Evolutionary conservation across 495 filamentous ascomycete genomes (phyloP), one percentile per base, ranked within the genome.

Genomic region (Penicillium lagena): DNA sequence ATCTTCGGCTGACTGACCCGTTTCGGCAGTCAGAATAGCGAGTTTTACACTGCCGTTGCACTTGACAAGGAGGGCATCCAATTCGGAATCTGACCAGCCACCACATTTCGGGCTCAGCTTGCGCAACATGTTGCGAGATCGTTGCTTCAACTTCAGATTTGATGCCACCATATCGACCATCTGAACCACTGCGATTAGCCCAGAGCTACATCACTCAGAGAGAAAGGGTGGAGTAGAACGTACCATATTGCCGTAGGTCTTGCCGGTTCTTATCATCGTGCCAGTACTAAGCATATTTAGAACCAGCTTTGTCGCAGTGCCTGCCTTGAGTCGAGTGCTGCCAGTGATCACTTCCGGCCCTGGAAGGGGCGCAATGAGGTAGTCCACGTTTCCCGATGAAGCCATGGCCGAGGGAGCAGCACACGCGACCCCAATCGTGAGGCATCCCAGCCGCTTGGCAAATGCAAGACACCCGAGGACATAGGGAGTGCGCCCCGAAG

Each of bases 221-320:
- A 7, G 22, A 4, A n/a, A n/a, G n/a, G n/a, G 22, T 2, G 17
- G 4, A 17, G 6, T 4, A 8, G 13, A 10, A 42, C 56, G 3
- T 54, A 70, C 64, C 60, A 65, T 51, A 42, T 68, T 68, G n/a
- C 64, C 63, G 27, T 64, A 70, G 2, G 64, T 70, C 43, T 70
- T 70, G 7, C 66, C 66, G 1, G 53, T 51, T 29, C 57, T 55
- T 22, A 70, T 63, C 66, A 70, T 70, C 1, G 55, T 58, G 1
- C 66, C 64, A 0, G 66, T 70, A 29, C 64, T 68, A 1, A 70
- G 47, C 66, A 68, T 70, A 30, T 70, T 70, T 30, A 68, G 37
- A 2, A 68, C 55, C 43, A 68, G 34, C 45, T 70, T 70, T 0
- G 66, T 68, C 22, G 55, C 66, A 6, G 62, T 70, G 3, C 66